Conservation (phyloP, 257 asterid genomes). For the Perilla frutescens region DNA sequence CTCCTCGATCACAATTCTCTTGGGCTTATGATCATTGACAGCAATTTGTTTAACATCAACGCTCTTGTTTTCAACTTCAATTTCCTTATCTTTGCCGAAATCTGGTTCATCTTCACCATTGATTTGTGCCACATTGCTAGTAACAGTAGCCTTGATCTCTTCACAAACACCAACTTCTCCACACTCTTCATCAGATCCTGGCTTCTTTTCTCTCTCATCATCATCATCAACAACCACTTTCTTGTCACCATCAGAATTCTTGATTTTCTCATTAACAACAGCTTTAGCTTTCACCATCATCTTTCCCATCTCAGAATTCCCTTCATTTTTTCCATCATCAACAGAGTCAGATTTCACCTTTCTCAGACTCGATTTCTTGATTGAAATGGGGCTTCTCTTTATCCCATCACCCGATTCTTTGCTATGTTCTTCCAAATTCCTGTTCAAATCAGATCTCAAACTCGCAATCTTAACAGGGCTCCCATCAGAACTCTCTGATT, state of each 20-base stretch:
- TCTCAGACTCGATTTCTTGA: conserved; percentile 47
- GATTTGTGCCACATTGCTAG: conserved; percentile 47
- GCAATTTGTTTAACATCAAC: conserved; percentile 48
- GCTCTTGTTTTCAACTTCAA: conserved; percentile 46
- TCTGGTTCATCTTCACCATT: conserved; percentile 36
- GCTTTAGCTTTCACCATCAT: conserved; percentile 32
- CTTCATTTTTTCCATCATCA: conserved; percentile 16
- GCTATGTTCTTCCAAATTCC: conserved; percentile 47
- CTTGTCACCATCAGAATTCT: conserved; percentile 6
- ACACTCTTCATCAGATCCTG: conserved; percentile 58
- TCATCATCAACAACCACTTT: conserved; percentile 9
- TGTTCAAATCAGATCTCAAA: conserved; percentile 62
- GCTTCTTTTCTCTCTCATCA: conserved; percentile 36
- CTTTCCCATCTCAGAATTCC: background rate
- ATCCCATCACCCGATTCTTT: conserved; percentile 48
- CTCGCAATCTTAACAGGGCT: conserved; percentile 64
- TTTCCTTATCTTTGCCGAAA: conserved; percentile 40
- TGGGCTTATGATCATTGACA: conserved; percentile 41
- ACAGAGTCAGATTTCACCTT: conserved; percentile 41
- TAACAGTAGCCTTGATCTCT: conserved; percentile 42
- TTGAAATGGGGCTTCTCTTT: conserved; percentile 49
- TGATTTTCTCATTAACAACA: conserved; percentile 26
- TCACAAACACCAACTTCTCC: conserved; percentile 53
- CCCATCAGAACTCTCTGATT: conserved; percentile 55
- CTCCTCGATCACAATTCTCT: conserved; percentile 46